Base-by-base conservation (phyloP, 2,329 filamentous ascomycete species). In the Pseudogymnoascus verrucosus region DNA sequence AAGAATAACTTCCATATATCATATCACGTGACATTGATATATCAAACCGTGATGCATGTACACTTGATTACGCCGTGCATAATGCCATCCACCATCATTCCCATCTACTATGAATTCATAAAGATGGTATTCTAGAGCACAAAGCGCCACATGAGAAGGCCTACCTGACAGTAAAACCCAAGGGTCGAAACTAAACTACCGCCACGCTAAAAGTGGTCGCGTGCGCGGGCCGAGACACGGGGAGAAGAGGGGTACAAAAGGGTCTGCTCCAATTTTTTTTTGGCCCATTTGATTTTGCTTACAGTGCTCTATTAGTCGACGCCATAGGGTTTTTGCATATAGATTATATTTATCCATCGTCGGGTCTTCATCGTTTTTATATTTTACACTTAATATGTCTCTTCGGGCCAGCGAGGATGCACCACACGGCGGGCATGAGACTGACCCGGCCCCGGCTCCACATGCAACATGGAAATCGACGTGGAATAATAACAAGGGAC, bases 401-500 rank as follows among this genome's bases (percentile, higher is more conserved):
- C 28, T 5, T 10, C 51, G 51, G n/a, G 28, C 26, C 11, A 10
- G 10, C 51, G 28, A 57, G 12, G 28, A 31, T 34, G 47, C 26
- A n/a, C 8, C 47, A 7, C 26, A 54, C 19, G 51, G 51, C 28
- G 51, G n/a, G 7, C n/a, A 34, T 5, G 51, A 57, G n/a, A 10
- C 28, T 57, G 51, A 12, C 5, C 10, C 61, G n/a, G 26, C 11
- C 28, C 42, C 31, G 12, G 44, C 39, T 5, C 16, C 28, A 60
- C 61, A 14, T 14, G 34, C 44, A 26, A 11, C 21, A 5, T 68
- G 62, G 26, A 63, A 39, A 68, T 69, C 10, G 64, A 77, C 84
- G 67, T 91, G 88, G 88, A 68, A 76, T 6, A 78, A 79, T 62
- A 92, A 95, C 71, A 88, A 88, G 68, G 89, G 90, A 1, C 82